Conservation (phyloP, 257 asterid species). For the Linderniella brevidens region DNA sequence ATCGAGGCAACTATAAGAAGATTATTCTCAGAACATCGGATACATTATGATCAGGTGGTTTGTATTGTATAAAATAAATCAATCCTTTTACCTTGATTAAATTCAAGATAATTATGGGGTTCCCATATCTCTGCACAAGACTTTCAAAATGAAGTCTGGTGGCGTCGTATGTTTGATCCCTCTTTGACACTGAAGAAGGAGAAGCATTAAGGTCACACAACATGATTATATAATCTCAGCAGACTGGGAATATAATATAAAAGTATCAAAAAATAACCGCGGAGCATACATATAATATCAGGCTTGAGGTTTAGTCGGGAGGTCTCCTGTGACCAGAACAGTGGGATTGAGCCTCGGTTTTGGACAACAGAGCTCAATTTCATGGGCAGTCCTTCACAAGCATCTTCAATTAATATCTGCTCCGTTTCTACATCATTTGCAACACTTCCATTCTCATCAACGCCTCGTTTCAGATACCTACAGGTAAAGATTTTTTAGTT, state of each 20-base stretch:
- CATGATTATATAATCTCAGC: constrained; percentile 6
- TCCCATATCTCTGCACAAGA: constrained; percentile 82
- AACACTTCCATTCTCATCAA: constrained; percentile 78
- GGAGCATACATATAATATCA: constrained; percentile 69
- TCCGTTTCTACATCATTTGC: constrained; percentile 98
- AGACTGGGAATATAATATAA: background rate
- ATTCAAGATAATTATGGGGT: constrained; percentile 81
- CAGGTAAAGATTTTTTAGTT: constrained; percentile 13
- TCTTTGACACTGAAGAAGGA: constrained; percentile 66
- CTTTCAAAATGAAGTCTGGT: constrained; percentile 86
- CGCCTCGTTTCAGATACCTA: constrained; percentile 93
- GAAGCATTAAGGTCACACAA: constrained; percentile 8
- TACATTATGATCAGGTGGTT: background rate
- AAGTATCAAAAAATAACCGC: constrained; percentile 3
- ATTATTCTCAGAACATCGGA: no score
- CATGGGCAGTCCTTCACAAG: constrained; percentile 49
- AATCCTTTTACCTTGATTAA: constrained; percentile 82
- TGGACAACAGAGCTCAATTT: constrained; percentile 88
- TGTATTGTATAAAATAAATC: background rate
- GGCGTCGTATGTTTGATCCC: constrained; percentile 75
- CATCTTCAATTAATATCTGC: constrained; percentile 71
- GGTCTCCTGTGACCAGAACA: constrained; percentile 97
- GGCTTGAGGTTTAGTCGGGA: constrained; percentile 88
- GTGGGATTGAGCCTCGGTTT: constrained; percentile 96
- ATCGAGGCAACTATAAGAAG: no score